A percentile compares a stretch with the other conserved stretches of the same genome.
Evolutionary conservation across 2,329 filamentous ascomycete genomes (phyloP).

Genomic region (Coleophoma eucalyptorum): DNA sequence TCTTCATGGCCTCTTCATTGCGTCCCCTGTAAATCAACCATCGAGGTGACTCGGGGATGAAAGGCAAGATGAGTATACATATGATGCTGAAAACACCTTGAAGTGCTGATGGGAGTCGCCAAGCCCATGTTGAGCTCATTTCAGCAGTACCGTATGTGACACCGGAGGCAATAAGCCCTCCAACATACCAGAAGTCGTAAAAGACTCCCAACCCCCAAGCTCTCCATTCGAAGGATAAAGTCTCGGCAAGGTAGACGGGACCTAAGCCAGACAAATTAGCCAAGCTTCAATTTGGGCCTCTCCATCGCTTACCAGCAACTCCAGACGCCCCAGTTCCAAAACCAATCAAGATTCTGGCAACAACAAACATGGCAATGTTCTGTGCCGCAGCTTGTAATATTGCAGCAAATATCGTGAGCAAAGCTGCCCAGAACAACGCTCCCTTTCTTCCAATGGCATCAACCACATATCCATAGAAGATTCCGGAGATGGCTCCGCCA

Average conservation of each 20-base stretch:
- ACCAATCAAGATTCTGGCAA: background rate
- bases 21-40: background rate
- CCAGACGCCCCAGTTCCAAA: background rate
- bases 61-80: background rate
- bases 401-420: background rate
- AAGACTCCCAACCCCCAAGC: constrained; percentile 37
- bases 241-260: constrained; percentile 45
- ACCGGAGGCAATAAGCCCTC: constrained; percentile 32
- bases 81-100: constrained; percentile 1
- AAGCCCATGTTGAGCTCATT: constrained; percentile 28
- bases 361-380: background rate
- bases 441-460: background rate
- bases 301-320: background rate
- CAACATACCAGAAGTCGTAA: constrained; percentile 31
- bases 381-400: background rate
- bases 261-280: constrained; percentile 15
- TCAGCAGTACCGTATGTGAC: constrained; percentile 30
- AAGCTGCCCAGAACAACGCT: background rate
- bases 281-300: background rate
- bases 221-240: constrained; percentile 39
- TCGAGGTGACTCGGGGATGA: constrained; percentile 3
- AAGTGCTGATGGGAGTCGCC: constrained; percentile 26
- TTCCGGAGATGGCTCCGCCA: background rate
- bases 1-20: background rate
- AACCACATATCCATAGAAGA: background rate